Evolutionary conservation across 352 stramenopile species (phyloP), one percentile per base, ranked within the genome.

Genomic region (Pythium utonaiense): DNA sequence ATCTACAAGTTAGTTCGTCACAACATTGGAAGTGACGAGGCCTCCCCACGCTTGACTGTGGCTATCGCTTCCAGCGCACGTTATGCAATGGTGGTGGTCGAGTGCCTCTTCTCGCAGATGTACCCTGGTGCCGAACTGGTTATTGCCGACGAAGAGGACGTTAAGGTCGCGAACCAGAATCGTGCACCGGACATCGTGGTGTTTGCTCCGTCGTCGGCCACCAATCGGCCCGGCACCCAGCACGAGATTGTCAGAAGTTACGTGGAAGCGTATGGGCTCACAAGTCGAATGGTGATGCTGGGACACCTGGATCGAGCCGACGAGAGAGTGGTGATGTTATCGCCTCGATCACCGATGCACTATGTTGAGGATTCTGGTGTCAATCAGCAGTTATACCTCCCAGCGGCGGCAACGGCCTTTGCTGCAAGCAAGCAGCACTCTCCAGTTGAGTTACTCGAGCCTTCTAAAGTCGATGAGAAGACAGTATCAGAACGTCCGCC

Each of bases 401-500:
- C 68, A 5, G 42, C 79, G 27, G 77, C 73, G n/a, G 75, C 71
- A n/a, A 61, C 38, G 8, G 73, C 69, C 1, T 89, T 89, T 38
- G 66, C 53, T 0, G 77, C 83, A 49, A 66, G 70, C 1, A 21
- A 68, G 13, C 5, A 28, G 9, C 22, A 45, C 16, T 40, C 51
- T 0, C 77, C 77, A 4, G 22, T 53, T 0, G 45, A 62, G 6
- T 45, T 87, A 34, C 58, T 87, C 7, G 45, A 48, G 5, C 31
- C 62, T 5, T 60, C 40, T 33, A 16, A 31, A 9, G 2, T n/a
- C 3, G 17, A 22, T 14, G 19, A 51, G 19, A 12, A 17, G 6
- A 9, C 27, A 2, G 28, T 19, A 21, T 24, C 33, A 16, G 5
- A 14, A 6, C 19, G 12, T 25, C 40, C 57, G 17, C 31, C 55